Conservation (phyloP, 164 flowering plant genomes). For the Nelumbo lutea region DNA sequence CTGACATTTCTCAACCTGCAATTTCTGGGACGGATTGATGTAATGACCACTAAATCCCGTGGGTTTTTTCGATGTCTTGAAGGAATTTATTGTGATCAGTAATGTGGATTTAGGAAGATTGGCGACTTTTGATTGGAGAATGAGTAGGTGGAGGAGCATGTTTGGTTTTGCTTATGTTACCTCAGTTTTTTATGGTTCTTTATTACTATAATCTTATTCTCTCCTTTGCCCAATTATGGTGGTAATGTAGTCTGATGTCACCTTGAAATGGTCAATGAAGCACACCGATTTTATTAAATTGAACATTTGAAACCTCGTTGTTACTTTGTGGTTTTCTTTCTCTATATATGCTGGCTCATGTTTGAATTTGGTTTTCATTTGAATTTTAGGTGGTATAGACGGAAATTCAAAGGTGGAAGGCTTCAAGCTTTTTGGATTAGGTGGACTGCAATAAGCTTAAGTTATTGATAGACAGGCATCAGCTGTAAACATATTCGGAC, state of each 20-base stretch:
- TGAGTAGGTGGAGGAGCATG: neutral
- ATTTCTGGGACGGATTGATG: too few species aligned
- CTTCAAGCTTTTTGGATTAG: neutral
- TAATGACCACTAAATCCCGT: too few species aligned
- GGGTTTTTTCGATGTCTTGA: neutral
- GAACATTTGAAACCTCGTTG: neutral
- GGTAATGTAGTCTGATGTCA: neutral
- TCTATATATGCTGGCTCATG: neutral
- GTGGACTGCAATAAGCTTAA: neutral
- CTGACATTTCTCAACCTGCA: too few species aligned
- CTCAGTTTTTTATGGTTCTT: neutral
- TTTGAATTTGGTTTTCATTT: neutral
- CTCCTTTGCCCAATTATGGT: neutral
- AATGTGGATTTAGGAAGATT: neutral
- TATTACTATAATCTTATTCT: neutral
- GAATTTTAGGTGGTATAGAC: slow-evolving; percentile 2
- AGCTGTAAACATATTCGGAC: neutral
- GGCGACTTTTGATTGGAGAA: neutral
- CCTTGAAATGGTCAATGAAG: slow-evolving; percentile 4
- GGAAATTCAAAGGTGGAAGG: neutral
- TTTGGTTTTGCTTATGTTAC: neutral
- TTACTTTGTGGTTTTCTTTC: neutral
- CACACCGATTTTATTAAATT: neutral
- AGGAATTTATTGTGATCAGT: neutral
- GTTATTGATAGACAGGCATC: neutral